Percentiles rank a stretch among this genome's conserved stretches.
Conservation (phyloP, 164 flowering plant genomes). For the Taxillus chinensis region DNA sequence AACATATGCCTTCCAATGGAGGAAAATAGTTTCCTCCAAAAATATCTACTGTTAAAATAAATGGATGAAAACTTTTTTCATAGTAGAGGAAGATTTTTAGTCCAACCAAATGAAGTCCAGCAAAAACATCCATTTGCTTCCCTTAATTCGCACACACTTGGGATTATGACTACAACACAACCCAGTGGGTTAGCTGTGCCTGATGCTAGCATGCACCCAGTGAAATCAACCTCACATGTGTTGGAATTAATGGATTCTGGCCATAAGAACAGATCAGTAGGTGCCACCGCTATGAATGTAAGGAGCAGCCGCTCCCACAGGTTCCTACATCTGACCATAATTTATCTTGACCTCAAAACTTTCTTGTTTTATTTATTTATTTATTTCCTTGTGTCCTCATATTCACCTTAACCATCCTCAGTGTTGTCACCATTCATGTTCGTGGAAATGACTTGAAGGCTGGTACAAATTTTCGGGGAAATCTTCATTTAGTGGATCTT, state of each 20-base stretch:
- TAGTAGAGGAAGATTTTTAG: too few species aligned
- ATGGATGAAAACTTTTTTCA: too few species aligned
- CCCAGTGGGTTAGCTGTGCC: slow-evolving; percentile 89
- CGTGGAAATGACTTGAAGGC: slow-evolving; percentile 67
- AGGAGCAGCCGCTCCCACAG: slow-evolving; percentile 79
- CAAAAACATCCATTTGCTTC: slow-evolving; percentile 14
- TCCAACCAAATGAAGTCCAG: too few species aligned
- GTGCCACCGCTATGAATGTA: slow-evolving; percentile 58
- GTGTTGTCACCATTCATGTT: slow-evolving; percentile 56
- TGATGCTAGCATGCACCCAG: slow-evolving; percentile 64
- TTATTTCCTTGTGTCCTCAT: slow-evolving; percentile 1
- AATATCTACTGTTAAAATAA: too few species aligned
- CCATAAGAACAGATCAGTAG: slow-evolving; percentile 36
- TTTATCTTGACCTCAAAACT: background rate
- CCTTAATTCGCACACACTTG: slow-evolving; percentile 83
- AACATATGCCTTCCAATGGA: background rate
- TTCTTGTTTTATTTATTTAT: background rate
- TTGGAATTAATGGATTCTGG: slow-evolving; percentile 60
- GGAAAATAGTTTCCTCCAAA: too few species aligned
- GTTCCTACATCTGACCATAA: slow-evolving; percentile 15
- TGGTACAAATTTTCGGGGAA: slow-evolving; percentile 33
- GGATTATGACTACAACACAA: slow-evolving; percentile 58
- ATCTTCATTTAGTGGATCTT: slow-evolving; percentile 66
- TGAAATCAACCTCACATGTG: slow-evolving; percentile 54
- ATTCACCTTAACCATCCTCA: slow-evolving; percentile 11